A percentile compares a stretch with the other conserved stretches of the same genome.
Conservation (phyloP, 2,329 filamentous ascomycete species). For the Calonectria leucothoes region DNA sequence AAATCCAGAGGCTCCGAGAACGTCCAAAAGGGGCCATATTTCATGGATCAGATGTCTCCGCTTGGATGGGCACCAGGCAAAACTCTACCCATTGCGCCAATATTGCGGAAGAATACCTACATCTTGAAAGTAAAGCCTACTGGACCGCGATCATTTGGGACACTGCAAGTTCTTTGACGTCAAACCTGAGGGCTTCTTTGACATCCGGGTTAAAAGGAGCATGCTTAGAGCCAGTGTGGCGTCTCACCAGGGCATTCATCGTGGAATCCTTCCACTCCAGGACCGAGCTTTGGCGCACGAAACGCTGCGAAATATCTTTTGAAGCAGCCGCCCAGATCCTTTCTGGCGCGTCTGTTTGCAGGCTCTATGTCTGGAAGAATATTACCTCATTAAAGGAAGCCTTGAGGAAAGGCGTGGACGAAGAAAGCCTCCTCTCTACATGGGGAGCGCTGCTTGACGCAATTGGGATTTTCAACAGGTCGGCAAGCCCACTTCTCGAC, state of each 20-base stretch:
- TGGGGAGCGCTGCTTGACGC: slow-evolving; percentile 38
- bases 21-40: slow-evolving; percentile 53
- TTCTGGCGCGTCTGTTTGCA: slow-evolving; percentile 43
- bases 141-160: slow-evolving; percentile 57
- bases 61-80: slow-evolving; percentile 37
- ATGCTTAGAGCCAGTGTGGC: slow-evolving; percentile 45
- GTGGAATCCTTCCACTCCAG: slow-evolving; percentile 45
- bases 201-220: slow-evolving; percentile 52
- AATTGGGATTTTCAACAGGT: slow-evolving; percentile 42
- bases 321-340: slow-evolving; percentile 47
- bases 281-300: slow-evolving; percentile 39
- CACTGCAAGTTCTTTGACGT: slow-evolving; percentile 53
- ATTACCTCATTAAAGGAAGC: slow-evolving; percentile 48
- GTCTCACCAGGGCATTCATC: slow-evolving; percentile 39
- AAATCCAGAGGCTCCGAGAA: slow-evolving; percentile 53
- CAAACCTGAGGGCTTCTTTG: slow-evolving; percentile 53
- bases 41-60: slow-evolving; percentile 51
- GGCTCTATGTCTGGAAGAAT: slow-evolving; percentile 47
- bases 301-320: slow-evolving; percentile 43
- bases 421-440: slow-evolving; percentile 39
- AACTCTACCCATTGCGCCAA: slow-evolving; percentile 43
- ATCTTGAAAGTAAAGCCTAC: slow-evolving; percentile 52
- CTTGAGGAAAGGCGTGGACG: slow-evolving; percentile 45
- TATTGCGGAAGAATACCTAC: slow-evolving; percentile 41
- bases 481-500: slow-evolving; percentile 39